phyloP scores from a whole-genome alignment of 345 rosid genomes.

The Salix koriyanagi region DNA sequence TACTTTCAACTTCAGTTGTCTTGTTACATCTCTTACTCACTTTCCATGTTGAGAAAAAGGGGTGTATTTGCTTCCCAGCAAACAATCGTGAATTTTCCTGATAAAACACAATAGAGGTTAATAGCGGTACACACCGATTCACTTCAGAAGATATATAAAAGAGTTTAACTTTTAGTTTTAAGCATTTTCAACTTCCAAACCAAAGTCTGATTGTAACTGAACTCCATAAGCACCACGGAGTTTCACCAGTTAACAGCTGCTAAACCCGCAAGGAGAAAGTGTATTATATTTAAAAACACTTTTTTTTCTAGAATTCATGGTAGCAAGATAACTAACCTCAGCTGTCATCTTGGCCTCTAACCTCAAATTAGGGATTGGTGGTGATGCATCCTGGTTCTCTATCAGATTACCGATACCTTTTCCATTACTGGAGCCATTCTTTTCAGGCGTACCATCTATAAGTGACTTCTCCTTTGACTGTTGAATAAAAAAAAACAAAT shows the following conservation, averaged over 20 bases:
- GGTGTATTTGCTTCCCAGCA: constrained; percentile 75
- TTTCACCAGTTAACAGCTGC: background rate
- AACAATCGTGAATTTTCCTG: constrained; percentile 72
- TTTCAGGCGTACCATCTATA: constrained; percentile 54
- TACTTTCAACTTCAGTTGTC: constrained; percentile 25
- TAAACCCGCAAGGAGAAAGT: background rate
- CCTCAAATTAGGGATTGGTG: constrained; percentile 55
- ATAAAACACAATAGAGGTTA: constrained; percentile 26
- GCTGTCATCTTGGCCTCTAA: constrained; percentile 72
- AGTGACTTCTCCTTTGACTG: constrained; percentile 44
- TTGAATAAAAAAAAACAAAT: background rate
- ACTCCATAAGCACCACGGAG: background rate
- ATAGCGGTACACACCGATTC: constrained; percentile 1
- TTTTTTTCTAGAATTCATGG: background rate
- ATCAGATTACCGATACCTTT: constrained; percentile 16
- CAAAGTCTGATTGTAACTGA: background rate
- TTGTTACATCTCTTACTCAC: constrained; percentile 45
- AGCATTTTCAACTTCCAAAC: background rate
- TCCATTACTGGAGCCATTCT: constrained; percentile 34
- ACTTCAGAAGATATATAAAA: background rate
- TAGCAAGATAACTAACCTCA: constrained; percentile 54
- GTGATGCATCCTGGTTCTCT: constrained; percentile 19
- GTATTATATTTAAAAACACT: background rate
- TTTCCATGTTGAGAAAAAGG: constrained; percentile 69
- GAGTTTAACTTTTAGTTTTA: background rate